These are phyloP conservation scores for Trichoderma sp. DNA, from an alignment of 2,329 filamentous ascomycete genomes.

Conservation along the genomic window DNA sequence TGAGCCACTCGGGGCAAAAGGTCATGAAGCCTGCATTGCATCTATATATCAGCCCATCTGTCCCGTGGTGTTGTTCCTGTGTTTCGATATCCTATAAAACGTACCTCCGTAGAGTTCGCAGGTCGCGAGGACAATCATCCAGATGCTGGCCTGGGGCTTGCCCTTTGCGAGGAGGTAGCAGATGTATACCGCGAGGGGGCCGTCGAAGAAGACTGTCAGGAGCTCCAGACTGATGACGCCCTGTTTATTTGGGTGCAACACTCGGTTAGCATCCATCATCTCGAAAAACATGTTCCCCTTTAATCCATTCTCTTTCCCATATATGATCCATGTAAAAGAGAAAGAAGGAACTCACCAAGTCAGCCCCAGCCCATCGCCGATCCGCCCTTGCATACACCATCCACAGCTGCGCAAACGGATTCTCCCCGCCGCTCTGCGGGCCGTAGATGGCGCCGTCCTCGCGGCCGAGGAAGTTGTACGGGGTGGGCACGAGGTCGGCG, in stretches of 20 bases:
- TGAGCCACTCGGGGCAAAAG: constrained; percentile 70
- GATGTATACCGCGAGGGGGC: constrained; percentile 60
- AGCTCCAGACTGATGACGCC: constrained; percentile 66
- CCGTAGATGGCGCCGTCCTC: constrained; percentile 55
- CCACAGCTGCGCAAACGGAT: constrained; percentile 63
- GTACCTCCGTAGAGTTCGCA: constrained; percentile 66
- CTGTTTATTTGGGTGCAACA: constrained; percentile 35
- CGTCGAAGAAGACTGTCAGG: constrained; percentile 65
- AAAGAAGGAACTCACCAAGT: constrained; percentile 50
- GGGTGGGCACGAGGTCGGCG: constrained; percentile 49
- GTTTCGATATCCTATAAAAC: constrained; percentile 26
- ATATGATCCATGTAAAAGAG: not conserved
- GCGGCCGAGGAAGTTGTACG: constrained; percentile 55
- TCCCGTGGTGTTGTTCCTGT: too few species aligned
- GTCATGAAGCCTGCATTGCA: constrained; percentile 64
- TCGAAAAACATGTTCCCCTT: too few species aligned
- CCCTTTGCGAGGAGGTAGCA: constrained; percentile 62
- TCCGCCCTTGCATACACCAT: constrained; percentile 70
- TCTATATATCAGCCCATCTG: not conserved
- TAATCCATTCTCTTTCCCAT: too few species aligned
- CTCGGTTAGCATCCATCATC: constrained; percentile 16
- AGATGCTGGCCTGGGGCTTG: constrained; percentile 58
- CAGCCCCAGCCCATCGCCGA: constrained; percentile 63
- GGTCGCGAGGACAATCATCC: constrained; percentile 67
- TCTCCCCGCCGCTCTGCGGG: constrained; percentile 57